These are phyloP conservation scores for Podaxis sp. DNA, from an alignment of 768 basidiomycete species.

Conservation along the genomic window DNA sequence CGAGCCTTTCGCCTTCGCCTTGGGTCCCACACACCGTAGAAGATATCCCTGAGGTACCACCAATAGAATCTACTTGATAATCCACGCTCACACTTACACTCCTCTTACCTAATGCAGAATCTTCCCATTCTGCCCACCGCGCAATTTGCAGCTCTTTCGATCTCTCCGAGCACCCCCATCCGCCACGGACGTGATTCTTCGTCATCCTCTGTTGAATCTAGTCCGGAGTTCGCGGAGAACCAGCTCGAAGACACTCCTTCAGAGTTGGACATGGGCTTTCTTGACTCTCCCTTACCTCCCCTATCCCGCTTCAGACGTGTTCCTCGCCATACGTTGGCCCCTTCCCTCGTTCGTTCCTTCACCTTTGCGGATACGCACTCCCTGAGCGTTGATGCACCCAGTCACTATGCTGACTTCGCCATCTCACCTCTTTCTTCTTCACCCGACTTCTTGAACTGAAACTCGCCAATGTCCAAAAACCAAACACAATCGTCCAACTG, in stretches of 20 bases:
- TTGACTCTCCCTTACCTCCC: conserved; percentile 25
- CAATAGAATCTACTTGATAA: not conserved
- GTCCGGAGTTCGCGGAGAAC: conserved; percentile 39
- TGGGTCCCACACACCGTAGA: conserved; percentile 16
- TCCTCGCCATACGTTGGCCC: conserved; percentile 26
- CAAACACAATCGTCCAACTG: conserved; percentile 10
- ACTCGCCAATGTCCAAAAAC: not conserved
- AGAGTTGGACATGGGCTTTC: conserved; percentile 33
- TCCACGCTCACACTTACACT: conserved; percentile 15
- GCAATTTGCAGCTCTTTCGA: conserved; percentile 51
- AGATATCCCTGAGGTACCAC: conserved; percentile 4
- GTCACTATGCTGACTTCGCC: conserved; percentile 32
- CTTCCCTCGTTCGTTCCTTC: conserved; percentile 36
- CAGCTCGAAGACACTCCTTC: conserved; percentile 34
- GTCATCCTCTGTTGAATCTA: conserved; percentile 54
- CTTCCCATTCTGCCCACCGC: conserved; percentile 30
- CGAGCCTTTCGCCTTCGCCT: conserved; percentile 26
- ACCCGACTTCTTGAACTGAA: conserved; percentile 47
- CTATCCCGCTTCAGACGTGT: conserved; percentile 23
- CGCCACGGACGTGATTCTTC: conserved; percentile 41
- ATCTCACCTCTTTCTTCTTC: conserved; percentile 41
- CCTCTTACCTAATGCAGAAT: conserved; percentile 20
- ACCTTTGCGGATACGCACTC: conserved; percentile 37
- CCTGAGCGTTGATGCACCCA: conserved; percentile 27
- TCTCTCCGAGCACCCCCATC: conserved; percentile 49